Evolutionary conservation across 2,329 filamentous ascomycete species (phyloP).

Genomic region (Leptographium galeiforme): DNA sequence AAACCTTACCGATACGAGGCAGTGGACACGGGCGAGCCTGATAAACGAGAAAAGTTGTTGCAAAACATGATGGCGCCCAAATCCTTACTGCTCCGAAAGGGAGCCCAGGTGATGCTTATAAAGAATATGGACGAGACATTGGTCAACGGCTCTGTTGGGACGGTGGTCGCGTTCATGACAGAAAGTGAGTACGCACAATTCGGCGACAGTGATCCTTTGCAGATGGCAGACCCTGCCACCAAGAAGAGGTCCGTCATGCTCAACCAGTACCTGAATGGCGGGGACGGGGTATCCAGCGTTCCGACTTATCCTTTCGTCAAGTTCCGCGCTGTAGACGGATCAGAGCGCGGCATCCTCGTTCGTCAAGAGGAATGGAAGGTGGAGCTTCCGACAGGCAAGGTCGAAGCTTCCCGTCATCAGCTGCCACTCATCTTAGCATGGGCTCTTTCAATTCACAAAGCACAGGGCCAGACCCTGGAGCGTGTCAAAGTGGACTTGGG

Average conservation of each 20-base stretch:
- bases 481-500: constrained; percentile 89
- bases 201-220: neutral
- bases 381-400: constrained; percentile 86
- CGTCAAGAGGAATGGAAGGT: constrained; percentile 90
- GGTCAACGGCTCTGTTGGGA: constrained; percentile 88
- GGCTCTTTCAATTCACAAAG: constrained; percentile 96
- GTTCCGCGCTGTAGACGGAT: constrained; percentile 70
- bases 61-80: constrained; percentile 89
- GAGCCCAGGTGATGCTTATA: constrained; percentile 98
- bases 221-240: constrained; percentile 25
- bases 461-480: constrained; percentile 87
- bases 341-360: constrained; percentile 62
- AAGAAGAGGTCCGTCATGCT: constrained; percentile 44
- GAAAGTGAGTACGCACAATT: constrained; percentile 25
- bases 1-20: constrained; percentile 57
- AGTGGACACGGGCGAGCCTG: constrained; percentile 59
- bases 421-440: constrained; percentile 86
- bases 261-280: constrained; percentile 25
- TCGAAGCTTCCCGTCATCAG: constrained; percentile 75
- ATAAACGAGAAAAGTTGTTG: constrained; percentile 62
- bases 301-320: constrained; percentile 62
- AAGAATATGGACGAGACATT: constrained; percentile 93
- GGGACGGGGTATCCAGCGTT: neutral
- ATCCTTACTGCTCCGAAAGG: constrained; percentile 67
- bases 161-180: constrained; percentile 64